Percentiles rank a stretch among this genome's conserved stretches.
Conservation (phyloP, 345 rosid genomes). For the Reutealis trisperma region DNA sequence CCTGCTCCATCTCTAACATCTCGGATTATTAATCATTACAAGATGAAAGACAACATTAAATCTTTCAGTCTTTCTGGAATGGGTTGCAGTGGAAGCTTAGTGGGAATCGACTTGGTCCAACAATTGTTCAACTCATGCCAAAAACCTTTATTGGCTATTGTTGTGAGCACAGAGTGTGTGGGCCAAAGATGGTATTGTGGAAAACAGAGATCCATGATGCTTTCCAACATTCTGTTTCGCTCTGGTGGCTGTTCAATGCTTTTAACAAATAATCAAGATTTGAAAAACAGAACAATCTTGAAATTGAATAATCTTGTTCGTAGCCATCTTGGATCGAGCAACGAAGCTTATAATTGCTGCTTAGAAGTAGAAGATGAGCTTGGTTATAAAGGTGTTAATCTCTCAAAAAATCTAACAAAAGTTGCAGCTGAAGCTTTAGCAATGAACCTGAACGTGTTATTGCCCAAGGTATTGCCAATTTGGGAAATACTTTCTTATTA, state of each 20-base stretch:
- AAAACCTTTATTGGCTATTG: slow-evolving; percentile 17
- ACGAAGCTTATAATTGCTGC: slow-evolving; percentile 31
- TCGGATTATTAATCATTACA: slow-evolving; percentile 30
- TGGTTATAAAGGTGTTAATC: slow-evolving; percentile 29
- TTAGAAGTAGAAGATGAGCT: slow-evolving; percentile 31
- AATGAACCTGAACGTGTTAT: slow-evolving; percentile 17
- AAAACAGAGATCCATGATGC: slow-evolving; percentile 39
- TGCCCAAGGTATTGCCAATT: slow-evolving; percentile 45
- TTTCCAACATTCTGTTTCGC: slow-evolving; percentile 42
- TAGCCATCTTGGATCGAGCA: slow-evolving; percentile 34
- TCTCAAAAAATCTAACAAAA: slow-evolving; percentile 23
- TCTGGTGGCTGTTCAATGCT: slow-evolving; percentile 43
- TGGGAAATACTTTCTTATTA: slow-evolving; percentile 22
- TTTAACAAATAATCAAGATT: slow-evolving; percentile 25
- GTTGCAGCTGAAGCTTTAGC: slow-evolving; percentile 27
- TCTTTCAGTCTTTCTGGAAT: slow-evolving; percentile 43
- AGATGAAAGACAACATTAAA: slow-evolving; percentile 34
- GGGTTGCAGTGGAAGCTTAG: slow-evolving; percentile 47
- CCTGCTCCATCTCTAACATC: slow-evolving; percentile 31
- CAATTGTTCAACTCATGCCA: slow-evolving; percentile 23
- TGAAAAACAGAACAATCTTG: slow-evolving; percentile 23
- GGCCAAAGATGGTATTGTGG: slow-evolving; percentile 37
- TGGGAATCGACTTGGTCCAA: slow-evolving; percentile 28
- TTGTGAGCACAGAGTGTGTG: slow-evolving; percentile 38
- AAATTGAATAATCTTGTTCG: slow-evolving; percentile 31